phyloP scores from a whole-genome alignment of 1,284 basidiomycete species.

The Fomitopsis schrenkii region DNA sequence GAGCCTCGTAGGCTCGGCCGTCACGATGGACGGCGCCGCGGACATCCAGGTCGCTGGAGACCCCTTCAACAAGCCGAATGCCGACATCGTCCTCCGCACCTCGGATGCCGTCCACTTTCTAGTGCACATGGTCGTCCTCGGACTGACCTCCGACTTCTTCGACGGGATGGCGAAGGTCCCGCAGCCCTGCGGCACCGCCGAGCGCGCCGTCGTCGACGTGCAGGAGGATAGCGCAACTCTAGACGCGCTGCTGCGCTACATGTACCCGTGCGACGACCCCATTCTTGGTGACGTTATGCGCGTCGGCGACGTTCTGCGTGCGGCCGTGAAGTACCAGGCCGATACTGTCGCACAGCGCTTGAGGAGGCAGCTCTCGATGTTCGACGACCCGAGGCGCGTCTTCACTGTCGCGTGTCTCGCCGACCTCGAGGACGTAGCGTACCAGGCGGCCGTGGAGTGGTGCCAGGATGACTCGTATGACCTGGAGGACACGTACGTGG shows the following conservation, averaged over 20 bases:
- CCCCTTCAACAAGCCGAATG: conserved; percentile 6
- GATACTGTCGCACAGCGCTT: not conserved
- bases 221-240: conserved; percentile 12
- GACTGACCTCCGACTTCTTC: conserved; percentile 23
- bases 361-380: conserved; percentile 1
- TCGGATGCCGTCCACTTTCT: conserved; percentile 15
- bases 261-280: conserved; percentile 10
- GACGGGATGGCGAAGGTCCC: conserved; percentile 21
- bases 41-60: not conserved
- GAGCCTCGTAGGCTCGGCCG: not conserved
- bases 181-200: conserved; percentile 7
- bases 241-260: conserved; percentile 10
- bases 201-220: conserved; percentile 6
- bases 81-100: conserved; percentile 7
- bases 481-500: conserved; percentile 4
- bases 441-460: not conserved
- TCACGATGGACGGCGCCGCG: not conserved
- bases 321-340: conserved; percentile 15
- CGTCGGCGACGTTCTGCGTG: not conserved
- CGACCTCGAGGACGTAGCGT: conserved; percentile 12
- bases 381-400: conserved; percentile 25
- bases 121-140: conserved; percentile 19
- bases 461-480: not conserved
- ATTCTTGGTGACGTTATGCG: not conserved
- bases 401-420: conserved; percentile 30